A percentile compares a stretch with the other conserved stretches of the same genome.
Evolutionary conservation across 2,329 filamentous ascomycete genomes (phyloP).

Genomic region (Neopestalotiopsis sp.): DNA sequence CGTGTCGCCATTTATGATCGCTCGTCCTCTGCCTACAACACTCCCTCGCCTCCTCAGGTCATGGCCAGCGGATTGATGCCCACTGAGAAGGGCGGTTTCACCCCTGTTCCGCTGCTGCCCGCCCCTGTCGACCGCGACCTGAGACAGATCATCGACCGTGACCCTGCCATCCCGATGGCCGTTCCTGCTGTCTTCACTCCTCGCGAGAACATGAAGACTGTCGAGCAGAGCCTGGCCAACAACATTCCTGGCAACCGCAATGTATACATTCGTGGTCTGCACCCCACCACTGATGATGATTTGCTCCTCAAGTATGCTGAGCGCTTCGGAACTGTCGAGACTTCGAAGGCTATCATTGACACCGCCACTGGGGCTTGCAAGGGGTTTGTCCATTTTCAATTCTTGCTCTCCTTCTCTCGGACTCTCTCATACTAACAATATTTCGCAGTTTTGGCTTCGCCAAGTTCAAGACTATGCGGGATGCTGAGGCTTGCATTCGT

Average conservation of each 20-base stretch:
- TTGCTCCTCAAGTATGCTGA: conserved; percentile 81
- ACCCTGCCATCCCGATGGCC: conserved; percentile 84
- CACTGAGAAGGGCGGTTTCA: conserved; percentile 45
- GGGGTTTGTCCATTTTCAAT: conserved; percentile 64
- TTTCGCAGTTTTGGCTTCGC: conserved; percentile 87
- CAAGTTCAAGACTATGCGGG: conserved; percentile 85
- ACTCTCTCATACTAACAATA: conserved; percentile 31
- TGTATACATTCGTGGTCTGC: conserved; percentile 95
- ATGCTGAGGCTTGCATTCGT: conserved; percentile 95
- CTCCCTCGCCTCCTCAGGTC: conserved; percentile 68
- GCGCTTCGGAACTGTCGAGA: conserved; percentile 92
- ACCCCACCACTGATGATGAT: conserved; percentile 93
- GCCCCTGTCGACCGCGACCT: conserved; percentile 54
- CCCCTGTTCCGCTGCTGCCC: conserved; percentile 36
- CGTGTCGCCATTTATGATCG: conserved; percentile 62
- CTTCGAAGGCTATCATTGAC: conserved; percentile 98
- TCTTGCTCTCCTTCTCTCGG: conserved; percentile 15
- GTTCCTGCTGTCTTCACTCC: conserved; percentile 90
- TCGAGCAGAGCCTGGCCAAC: conserved; percentile 94
- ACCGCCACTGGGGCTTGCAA: conserved; percentile 93
- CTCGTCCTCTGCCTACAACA: conserved; percentile 65
- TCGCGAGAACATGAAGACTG: conserved; percentile 82
- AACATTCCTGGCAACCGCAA: conserved; percentile 91
- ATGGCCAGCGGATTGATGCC: conserved; percentile 43
- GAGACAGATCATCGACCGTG: conserved; percentile 71